Base-by-base conservation (phyloP, 805 yeast species). In the Metschnikowia arizonensis region DNA sequence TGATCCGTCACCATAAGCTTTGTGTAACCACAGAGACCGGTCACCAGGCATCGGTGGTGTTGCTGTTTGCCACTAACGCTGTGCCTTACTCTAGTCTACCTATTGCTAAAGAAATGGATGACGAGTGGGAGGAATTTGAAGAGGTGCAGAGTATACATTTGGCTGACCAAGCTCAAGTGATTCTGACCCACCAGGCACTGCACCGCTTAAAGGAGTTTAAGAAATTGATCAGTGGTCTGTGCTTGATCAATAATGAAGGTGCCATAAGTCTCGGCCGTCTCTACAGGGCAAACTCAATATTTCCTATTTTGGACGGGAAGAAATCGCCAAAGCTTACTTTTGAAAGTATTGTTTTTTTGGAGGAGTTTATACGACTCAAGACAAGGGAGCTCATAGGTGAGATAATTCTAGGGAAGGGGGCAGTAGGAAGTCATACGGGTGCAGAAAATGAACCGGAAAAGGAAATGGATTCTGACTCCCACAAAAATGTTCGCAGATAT, bases 21-120 rank as follows among this genome's bases (percentile, higher is more conserved):
- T 3, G 28, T 12, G 38, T 25, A 5, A 12, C 15, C 6, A 3
- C 30, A 5, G 15, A 28, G 15, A 11, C 6, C 12, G 29, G 29
- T 5, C 10, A 5, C 12, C 15, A 28, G 30, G 30, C 30, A 6
- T n/a, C 30, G 14, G 30, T 34, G 14, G 19, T 7, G 15, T 34
- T 34, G 40, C 17, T 17, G 12, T 23, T 19, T 5, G n/a, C 26
- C 8, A n/a, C 45, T 69, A 2, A 53, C 5, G 48, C 47, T 21
- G 40, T 41, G 14, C 17, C 60, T 11, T 74, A 76, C 54, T 60
- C 63, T 24, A 75, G 76, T 10, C 60, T 81, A 8, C 85, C 85
- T 1, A 65, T 68, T 3, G 77, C 82, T 1, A 60, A 66, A 47
- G 86, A 81, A 52, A 66, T 81, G 65, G 73, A 76, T 48, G 67